Evolutionary conservation across 208 protist genomes (phyloP), one percentile per base, ranked within the genome.

Genomic region (Crithidia brevicula): DNA sequence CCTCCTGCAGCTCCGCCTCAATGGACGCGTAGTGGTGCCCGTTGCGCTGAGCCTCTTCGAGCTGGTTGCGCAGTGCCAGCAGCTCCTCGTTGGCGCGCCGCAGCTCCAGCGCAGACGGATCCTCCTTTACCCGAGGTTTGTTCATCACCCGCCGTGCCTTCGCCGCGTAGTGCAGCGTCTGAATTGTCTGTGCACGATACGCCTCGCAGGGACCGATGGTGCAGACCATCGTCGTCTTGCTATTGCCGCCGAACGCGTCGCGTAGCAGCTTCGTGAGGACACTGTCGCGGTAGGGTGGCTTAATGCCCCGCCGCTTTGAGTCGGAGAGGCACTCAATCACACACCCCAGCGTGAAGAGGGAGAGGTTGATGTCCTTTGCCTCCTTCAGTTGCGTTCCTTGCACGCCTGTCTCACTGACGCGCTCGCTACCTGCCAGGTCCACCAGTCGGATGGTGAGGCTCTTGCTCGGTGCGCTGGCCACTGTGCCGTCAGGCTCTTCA

Each of bases 201-300:
- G 52, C 43, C 66, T 87, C 85, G 54, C 77, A 81, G 6, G 93
- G 93, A 20, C 79, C 64, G 36, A 97, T 79, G 18, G 91, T 95
- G 75, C 82, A 92, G 61, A 97, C 70, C 73, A 97, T 88, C 46
- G 90, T 93, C 11, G 90, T 97, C 58, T 96, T 96, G 75, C 85
- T 92, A 76, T 96, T 95, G 49, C 93, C 91, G 40, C 89, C 93
- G 59, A 97, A 94, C 23, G 87, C 82, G 59, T 97, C 91, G 20
- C 84, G 80, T 6, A 97, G 80, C 9, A 97, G 70, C 62, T 95
- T 95, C 33, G 93, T 97, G 23, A 96, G 87, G 9, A 83, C 79
- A 36, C 87, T 94, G 45, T 94, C 83, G 34, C 93, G 83, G 77
- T 95, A 97, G 15, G 89, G 88, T 34, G 92, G 90, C 61, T 85